Evolutionary conservation across 495 filamentous ascomycete genomes (phyloP), one percentile per base, ranked within the genome.

Genomic region (Ascobolus immersus): DNA sequence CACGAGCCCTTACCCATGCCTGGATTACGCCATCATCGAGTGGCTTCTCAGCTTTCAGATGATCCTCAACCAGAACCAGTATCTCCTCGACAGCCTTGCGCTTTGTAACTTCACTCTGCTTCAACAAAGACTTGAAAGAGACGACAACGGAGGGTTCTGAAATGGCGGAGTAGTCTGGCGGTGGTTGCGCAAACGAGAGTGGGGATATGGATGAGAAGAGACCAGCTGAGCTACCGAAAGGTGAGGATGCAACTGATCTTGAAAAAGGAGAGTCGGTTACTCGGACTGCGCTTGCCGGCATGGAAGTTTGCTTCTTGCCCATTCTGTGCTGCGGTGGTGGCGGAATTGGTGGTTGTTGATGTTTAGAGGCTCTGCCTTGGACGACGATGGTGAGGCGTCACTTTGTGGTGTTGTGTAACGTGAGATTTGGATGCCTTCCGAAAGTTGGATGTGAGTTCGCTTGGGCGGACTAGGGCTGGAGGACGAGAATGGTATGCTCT

Each of bases 61-160:
- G 58, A 36, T 36, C 40, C 28, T 57, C 44, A n/a, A 79, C 55
- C 44, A 73, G 64, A 24, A 62, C 48, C 28, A 72, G 64, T 21
- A 99, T 50, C 26, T 92, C 84, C 35, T 94, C 84, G 32, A 99
- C 50, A 0, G 80, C 86, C 49, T 89, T 92, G n/a, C 72, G 61
- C 44, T 89, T 84, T 18, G 89, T 99, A 10, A 67, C 84, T 37
- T 72, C 72, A 56, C 92, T 82, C 52, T 80, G 90, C 56, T 94
- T 99, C 29, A 69, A 62, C 11, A 92, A 59, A 43, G 82, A 89
- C 50, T 93, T 90, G 59, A 91, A 82, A 14, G 72, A 64, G 6
- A 99, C 81, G 10, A 78, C 66, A 30, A 86, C 57, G 44, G 80
- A 75, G 19, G 78, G 59, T 32, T 91, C 71, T 9, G 65, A 75